Percentiles rank a stretch among this genome's conserved stretches.
Conservation (phyloP, 352 stramenopile species). For the Blastocystis sp. region DNA sequence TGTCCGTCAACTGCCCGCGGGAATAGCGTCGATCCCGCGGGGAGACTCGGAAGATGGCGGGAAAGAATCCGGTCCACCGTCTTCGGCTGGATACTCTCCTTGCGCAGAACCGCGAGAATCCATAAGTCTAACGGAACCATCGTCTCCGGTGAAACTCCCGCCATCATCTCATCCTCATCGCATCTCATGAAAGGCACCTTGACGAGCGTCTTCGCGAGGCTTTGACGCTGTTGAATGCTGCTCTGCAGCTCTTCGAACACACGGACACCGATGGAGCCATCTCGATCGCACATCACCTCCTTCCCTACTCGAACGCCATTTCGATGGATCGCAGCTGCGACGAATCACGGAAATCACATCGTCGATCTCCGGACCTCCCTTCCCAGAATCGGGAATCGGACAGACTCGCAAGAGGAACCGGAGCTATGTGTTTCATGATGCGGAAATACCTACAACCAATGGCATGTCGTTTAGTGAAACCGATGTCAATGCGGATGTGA, state of each 20-base stretch:
- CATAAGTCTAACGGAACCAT: conserved; percentile 27
- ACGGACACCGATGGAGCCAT: background rate
- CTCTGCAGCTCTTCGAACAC: conserved; percentile 31
- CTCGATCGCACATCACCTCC: background rate
- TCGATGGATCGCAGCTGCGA: background rate
- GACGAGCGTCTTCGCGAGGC: background rate
- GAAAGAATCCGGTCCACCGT: background rate
- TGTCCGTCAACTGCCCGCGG: background rate
- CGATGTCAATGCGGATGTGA: background rate
- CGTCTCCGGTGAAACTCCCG: background rate
- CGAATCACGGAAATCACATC: background rate
- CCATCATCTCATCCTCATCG: background rate
- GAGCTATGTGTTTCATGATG: background rate
- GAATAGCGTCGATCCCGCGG: background rate
- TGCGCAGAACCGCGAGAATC: background rate
- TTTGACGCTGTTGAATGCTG: conserved; percentile 11
- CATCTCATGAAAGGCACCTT: background rate
- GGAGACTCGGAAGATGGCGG: background rate
- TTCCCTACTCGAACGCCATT: background rate
- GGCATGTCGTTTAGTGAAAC: background rate
- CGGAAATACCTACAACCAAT: background rate
- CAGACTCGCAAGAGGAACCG: conserved; percentile 19
- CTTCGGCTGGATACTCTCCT: background rate
- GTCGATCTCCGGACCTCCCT: background rate
- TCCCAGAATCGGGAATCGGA: background rate